Conservation (phyloP, 345 rosid genomes). For the Arabidopsis arenosa region DNA sequence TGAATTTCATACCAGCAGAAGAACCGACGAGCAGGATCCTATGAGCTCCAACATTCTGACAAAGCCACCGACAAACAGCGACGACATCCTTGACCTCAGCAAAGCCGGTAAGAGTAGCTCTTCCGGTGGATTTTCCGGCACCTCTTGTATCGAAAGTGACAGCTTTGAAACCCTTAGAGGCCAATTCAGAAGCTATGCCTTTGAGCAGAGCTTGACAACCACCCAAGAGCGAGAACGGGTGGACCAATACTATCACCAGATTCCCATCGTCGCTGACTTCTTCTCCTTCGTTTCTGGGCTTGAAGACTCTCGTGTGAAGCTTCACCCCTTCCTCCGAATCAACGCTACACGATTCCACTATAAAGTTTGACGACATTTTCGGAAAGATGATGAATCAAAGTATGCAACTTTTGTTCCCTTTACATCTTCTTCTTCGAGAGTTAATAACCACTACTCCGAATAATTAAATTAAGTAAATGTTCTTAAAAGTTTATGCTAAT, state of each 20-base stretch:
- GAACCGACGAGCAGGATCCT: conserved; percentile 90
- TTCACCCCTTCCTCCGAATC: conserved; percentile 60
- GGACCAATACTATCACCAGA: conserved; percentile 77
- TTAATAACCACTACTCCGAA: too few relatives aligned
- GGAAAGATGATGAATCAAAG: not conserved
- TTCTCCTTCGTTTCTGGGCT: conserved; percentile 50
- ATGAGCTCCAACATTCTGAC: conserved; percentile 48
- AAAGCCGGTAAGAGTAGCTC: conserved; percentile 83
- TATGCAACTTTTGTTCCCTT: not conserved
- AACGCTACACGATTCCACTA: conserved; percentile 57
- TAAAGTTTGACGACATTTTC: conserved; percentile 56
- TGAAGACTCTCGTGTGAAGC: conserved; percentile 66
- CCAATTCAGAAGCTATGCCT: conserved; percentile 77
- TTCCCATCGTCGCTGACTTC: conserved; percentile 18
- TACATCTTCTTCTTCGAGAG: too few relatives aligned
- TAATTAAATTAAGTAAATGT: too few relatives aligned
- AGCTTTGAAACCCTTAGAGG: conserved; percentile 61
- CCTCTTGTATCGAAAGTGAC: conserved; percentile 96
- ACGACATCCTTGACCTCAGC: conserved; percentile 84
- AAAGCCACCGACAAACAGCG: conserved; percentile 84
- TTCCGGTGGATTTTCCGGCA: conserved; percentile 84
- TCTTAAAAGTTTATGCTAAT: too few relatives aligned
- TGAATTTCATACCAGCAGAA: conserved; percentile 66
- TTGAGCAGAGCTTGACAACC: conserved; percentile 76
- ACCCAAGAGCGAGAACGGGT: conserved; percentile 85